Base-by-base conservation (phyloP, 2,329 filamentous ascomycete species). In the Cytospora paraplurivora region DNA sequence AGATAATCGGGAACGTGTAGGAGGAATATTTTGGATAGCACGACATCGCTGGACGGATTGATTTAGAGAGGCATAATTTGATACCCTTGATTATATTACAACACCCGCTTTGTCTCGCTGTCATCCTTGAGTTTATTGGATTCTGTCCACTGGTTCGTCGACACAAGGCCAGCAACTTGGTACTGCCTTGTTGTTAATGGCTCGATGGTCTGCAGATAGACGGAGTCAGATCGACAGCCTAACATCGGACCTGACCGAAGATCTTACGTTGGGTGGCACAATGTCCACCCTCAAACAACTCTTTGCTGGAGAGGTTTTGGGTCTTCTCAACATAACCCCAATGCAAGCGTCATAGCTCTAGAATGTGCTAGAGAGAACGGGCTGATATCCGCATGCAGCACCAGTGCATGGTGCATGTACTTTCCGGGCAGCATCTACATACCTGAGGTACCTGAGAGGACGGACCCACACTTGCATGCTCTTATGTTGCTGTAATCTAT, bases 211-310 rank as follows among this genome's bases (percentile, higher is more conserved):
- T 59, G 55, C 44, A 62, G 55, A 52, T 41, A 35, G 47, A 47
- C 27, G 55, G 54, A 47, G 17, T 21, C 19, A 34, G 61, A 63
- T 61, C 61, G 34, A 27, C n/a, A 59, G 55, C 52, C 53, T 38
- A 56, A 50, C 44, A 51, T 59, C 63, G 61, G 63, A 51, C 52
- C 56, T 60, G 44, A 41, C 63, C 61, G 63, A 63, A 49, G 53
- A 63, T 60, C 63, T 63, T 57, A 63, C 61, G 63, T 63, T 63
- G 33, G 15, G n/a, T 21, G 60, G 55, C 52, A 56, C 38, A 50
- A 52, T 33, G 17, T 60, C 63, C 37, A 15, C 53, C 52, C 56
- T 38, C 37, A 8, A 11, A 32, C 38, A 8, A 32, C 17, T 38
- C 53, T 32, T 38, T 21, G 17, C 8, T 32, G 4, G 15, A 34